Evolutionary conservation across 306 rosid genomes (phyloP).

Genomic region (Gastrolobium villosum): DNA sequence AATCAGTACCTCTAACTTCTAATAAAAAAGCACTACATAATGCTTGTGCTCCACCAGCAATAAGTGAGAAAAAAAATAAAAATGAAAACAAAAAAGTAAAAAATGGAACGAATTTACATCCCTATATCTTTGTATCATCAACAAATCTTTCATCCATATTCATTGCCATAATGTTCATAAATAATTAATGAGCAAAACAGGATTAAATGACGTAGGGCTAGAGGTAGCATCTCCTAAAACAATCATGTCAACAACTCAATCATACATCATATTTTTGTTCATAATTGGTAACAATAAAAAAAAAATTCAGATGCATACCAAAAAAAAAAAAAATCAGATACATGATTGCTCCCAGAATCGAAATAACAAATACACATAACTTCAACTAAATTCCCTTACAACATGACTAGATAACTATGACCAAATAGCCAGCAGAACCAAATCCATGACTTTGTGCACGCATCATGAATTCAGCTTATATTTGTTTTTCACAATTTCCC

Average conservation of each 20-base stretch:
- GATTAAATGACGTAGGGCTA: constrained; percentile 16
- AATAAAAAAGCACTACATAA: constrained; percentile 29
- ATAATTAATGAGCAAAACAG: constrained; percentile 11
- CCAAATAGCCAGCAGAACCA: constrained; percentile 14
- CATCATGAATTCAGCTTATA: not conserved
- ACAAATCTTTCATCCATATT: constrained; percentile 19
- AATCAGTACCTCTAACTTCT: constrained; percentile 31
- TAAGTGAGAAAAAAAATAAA: not conserved
- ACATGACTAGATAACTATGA: not conserved
- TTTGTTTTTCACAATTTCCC: not conserved
- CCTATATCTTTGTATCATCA: constrained; percentile 6
- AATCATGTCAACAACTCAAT: constrained; percentile 24
- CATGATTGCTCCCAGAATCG: constrained; percentile 6
- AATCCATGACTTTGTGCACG: not conserved
- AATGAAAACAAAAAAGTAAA: not conserved
- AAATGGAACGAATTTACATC: constrained; percentile 19
- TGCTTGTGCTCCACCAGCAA: not conserved
- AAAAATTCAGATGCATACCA: no score
- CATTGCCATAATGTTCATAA: not conserved
- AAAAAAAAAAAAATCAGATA: constrained; percentile 10
- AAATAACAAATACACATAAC: constrained; percentile 20
- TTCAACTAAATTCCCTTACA: constrained; percentile 6
- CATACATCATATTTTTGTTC: constrained; percentile 8
- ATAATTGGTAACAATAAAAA: not conserved
- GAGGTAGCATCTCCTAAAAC: not conserved